phyloP scores from a whole-genome alignment of 441 rosid species.

The Corymbia citriodora region DNA sequence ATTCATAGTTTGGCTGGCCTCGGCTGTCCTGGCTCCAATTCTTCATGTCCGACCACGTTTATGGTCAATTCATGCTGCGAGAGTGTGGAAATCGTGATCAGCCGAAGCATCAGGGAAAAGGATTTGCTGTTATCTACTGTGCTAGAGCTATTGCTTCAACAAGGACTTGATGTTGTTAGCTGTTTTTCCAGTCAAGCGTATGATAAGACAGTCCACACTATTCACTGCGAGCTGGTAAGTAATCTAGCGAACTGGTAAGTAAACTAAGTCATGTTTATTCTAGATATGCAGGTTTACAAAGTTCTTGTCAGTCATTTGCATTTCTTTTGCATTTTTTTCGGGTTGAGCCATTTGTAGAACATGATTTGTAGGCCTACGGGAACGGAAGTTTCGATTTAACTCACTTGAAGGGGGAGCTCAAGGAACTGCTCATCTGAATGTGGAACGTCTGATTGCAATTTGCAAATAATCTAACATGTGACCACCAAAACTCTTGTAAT shows the following conservation, averaged over 20 bases:
- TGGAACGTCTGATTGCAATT: not conserved
- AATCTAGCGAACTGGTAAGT: not conserved
- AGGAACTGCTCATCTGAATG: not conserved
- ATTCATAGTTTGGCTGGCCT: not conserved
- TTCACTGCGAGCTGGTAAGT: not conserved
- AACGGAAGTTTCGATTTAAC: not conserved
- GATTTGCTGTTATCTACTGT: not conserved
- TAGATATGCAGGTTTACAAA: not conserved
- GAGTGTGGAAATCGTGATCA: not conserved
- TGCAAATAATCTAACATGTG: not conserved
- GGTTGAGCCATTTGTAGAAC: not conserved
- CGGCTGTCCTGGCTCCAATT: not conserved
- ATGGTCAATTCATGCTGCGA: not conserved
- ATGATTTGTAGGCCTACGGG: not conserved
- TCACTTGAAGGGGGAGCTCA: not conserved
- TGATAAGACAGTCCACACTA: not conserved
- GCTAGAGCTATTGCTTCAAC: not conserved
- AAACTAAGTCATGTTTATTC: not conserved
- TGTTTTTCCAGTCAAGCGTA: not conserved
- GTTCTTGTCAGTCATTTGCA: not conserved
- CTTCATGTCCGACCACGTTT: not conserved
- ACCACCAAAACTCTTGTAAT: not conserved
- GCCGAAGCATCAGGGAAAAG: not conserved
- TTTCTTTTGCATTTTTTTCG: not conserved
- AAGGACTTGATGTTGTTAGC: not conserved